Evolutionary conservation across 768 basidiomycete species (phyloP).

Genomic region (Mycena galericulata): DNA sequence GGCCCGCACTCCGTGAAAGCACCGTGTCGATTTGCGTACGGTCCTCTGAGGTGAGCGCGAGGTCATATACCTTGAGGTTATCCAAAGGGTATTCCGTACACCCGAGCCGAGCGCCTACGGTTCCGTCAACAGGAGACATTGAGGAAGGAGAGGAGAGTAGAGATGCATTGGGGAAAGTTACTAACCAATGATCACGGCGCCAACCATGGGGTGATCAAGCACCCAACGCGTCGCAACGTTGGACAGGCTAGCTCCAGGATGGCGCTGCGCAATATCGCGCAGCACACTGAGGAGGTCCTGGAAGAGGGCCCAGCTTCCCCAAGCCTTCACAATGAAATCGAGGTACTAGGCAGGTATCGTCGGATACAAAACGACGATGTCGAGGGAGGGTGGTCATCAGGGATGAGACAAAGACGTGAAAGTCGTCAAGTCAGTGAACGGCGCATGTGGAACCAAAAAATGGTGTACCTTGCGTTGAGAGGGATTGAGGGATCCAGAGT

Average conservation of each 20-base stretch:
- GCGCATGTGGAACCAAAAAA: conserved; percentile 17
- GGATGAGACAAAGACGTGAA: background rate
- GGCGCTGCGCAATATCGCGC: conserved; percentile 71
- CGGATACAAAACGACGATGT: background rate
- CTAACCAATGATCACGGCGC: conserved; percentile 83
- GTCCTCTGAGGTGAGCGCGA: conserved; percentile 68
- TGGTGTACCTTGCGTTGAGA: conserved; percentile 80
- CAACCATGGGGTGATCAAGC: conserved; percentile 84
- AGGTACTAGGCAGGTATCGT: conserved; percentile 68
- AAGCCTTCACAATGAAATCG: conserved; percentile 82
- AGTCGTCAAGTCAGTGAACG: background rate
- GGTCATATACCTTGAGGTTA: conserved; percentile 72
- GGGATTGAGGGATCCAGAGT: conserved; percentile 75
- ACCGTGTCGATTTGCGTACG: conserved; percentile 72
- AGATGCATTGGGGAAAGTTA: conserved; percentile 17
- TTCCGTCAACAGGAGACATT: background rate
- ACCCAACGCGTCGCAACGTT: conserved; percentile 90
- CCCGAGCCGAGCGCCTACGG: conserved; percentile 76
- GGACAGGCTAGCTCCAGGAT: conserved; percentile 74
- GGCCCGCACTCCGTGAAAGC: conserved; percentile 69
- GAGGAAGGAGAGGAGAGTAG: background rate
- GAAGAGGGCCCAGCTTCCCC: conserved; percentile 85
- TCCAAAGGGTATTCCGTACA: conserved; percentile 80
- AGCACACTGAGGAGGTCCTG: conserved; percentile 73
- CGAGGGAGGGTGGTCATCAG: background rate